Percentiles rank a stretch among this genome's conserved stretches.
These are phyloP conservation scores for Eimeria necatrix DNA, from an alignment of 169 alveolate species.

Conservation along the genomic window DNA sequence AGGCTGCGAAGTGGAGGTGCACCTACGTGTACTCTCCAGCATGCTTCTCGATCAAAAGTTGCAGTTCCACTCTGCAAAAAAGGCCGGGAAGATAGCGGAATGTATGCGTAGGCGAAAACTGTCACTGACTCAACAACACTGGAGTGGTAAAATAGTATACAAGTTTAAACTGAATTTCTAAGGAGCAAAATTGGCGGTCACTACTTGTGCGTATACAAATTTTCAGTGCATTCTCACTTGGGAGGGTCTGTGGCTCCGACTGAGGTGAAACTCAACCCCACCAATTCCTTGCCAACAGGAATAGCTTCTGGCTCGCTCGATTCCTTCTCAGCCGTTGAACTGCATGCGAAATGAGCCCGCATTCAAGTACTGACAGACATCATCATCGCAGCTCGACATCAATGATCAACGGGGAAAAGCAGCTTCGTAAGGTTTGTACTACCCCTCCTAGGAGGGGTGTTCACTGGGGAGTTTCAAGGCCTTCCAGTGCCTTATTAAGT, in stretches of 20 bases:
- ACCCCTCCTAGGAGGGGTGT: no score
- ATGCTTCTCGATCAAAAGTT: conserved; percentile 64
- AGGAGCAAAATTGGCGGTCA: background rate
- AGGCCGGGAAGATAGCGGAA: background rate
- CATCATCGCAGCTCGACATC: no score
- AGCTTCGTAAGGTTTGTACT: no score
- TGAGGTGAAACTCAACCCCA: conserved; percentile 73
- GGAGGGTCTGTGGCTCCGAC: conserved; percentile 78
- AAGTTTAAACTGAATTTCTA: background rate
- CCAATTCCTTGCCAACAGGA: conserved; percentile 70
- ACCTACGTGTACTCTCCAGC: conserved; percentile 71
- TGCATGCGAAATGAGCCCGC: conserved; percentile 8
- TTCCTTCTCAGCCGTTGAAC: background rate
- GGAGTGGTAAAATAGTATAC: background rate
- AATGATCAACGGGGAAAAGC: no score
- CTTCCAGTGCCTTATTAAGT: background rate
- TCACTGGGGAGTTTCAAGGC: no score
- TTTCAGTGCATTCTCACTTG: conserved; percentile 62
- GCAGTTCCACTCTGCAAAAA: conserved; percentile 57
- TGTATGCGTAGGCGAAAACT: no score
- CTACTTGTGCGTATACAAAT: background rate
- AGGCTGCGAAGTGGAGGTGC: no score
- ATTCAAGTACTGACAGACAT: no score
- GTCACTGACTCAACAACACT: background rate
- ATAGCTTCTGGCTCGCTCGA: conserved; percentile 2